Evolutionary conservation across 768 basidiomycete genomes (phyloP), one percentile per base, ranked within the genome.

Genomic region (Filobasidium wieringae): DNA sequence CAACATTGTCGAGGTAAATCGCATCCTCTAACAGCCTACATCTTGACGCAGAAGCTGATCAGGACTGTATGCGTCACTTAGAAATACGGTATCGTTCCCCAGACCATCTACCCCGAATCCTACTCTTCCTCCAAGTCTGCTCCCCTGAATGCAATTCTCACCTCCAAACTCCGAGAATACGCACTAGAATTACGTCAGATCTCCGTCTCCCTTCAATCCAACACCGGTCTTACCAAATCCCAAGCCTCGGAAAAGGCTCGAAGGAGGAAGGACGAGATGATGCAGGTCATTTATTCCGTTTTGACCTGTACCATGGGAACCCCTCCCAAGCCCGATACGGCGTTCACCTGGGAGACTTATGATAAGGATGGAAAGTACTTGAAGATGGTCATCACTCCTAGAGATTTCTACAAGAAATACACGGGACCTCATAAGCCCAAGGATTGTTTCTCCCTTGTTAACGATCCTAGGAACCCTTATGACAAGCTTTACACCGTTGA

Each of bases 81-180:
- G 78, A 84, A 78, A 41, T 95, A 93, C 68, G 93, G 93, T 47
- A 76, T 92, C 37, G 82, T 96, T 19, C 93, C 93, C 1, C 87
- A 89, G 68, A 59, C 81, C 0, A 54, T 88, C 34, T 90, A 83
- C 72, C 88, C 90, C 22, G 76, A 97, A 73, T 87, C 87, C 0
- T 81, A 78, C 54, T 86, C 88, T 68, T 92, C 89, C 1, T 82
- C 84, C 22, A 77, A 82, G 53, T 85, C 88, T 2, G 67, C 76
- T 15, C 81, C 84, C 4, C 74, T 97, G 61, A 87, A 95, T 73
- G 70, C 73, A 6, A 79, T 97, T 51, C 78, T 97, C 60, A 90
- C 89, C 76, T 82, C 84, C 61, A 92, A 92, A 76, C 82, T 96
- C 36, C 84, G 93, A 61, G 91, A 96, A 75, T 85, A 90, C 71